Percentiles rank a stretch among this genome's conserved stretches.
Evolutionary conservation across 371 early-diverging fungal genomes (phyloP).

Genomic region (Mycotypha africana): DNA sequence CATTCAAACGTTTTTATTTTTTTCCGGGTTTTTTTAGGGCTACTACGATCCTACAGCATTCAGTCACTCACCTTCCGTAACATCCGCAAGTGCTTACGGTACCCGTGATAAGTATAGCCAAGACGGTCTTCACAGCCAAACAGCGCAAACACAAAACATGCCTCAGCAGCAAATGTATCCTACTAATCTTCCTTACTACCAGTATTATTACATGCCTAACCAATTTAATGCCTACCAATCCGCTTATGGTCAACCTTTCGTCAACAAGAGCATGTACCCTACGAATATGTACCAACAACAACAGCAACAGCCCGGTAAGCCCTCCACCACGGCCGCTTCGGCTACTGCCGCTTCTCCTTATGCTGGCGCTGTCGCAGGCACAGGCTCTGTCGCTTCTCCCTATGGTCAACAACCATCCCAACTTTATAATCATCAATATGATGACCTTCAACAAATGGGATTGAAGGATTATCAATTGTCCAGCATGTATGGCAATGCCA

Average conservation of each 20-base stretch:
- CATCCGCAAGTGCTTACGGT: constrained; percentile 35
- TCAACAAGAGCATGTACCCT: constrained; percentile 82
- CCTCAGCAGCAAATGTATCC: constrained; percentile 36
- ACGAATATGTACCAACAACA: constrained; percentile 49
- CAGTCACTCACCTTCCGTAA: constrained; percentile 34
- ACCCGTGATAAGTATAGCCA: constrained; percentile 28
- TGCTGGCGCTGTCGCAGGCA: no score
- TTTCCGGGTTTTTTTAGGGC: constrained; percentile 36
- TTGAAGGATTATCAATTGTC: constrained; percentile 44
- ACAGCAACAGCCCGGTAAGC: constrained; percentile 22
- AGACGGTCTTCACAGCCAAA: constrained; percentile 16
- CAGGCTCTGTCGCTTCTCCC: constrained; percentile 21
- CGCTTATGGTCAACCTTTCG: constrained; percentile 77
- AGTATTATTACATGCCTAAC: constrained; percentile 71
- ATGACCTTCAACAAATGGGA: constrained; percentile 41
- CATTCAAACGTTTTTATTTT: no score
- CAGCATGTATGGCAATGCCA: constrained; percentile 32
- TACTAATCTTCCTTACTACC: constrained; percentile 54
- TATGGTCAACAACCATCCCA: constrained; percentile 44
- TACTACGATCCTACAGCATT: constrained; percentile 55
- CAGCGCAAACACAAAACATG: constrained; percentile 14
- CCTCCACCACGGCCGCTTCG: constrained; percentile 12
- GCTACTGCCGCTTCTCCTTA: constrained; percentile 20
- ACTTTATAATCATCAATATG: constrained; percentile 43
- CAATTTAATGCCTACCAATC: constrained; percentile 70